Evolutionary conservation across 2,329 filamentous ascomycete species (phyloP).

Genomic region (Verticillium dahliae): DNA sequence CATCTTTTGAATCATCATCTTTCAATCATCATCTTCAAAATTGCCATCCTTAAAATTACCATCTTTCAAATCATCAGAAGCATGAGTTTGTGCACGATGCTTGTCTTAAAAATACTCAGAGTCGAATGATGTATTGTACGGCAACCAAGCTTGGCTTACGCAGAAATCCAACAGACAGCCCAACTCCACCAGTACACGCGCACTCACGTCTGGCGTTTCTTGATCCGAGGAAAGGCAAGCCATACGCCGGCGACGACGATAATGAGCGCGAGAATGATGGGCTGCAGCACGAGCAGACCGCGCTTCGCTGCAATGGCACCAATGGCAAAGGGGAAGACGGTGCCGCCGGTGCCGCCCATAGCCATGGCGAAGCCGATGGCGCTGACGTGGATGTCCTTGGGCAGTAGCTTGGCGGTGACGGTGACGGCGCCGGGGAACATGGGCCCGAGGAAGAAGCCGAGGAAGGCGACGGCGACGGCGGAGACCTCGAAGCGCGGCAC

Average conservation of each 20-base stretch:
- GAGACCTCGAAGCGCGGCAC: conserved; percentile 54
- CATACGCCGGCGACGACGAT: conserved; percentile 24
- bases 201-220: conserved; percentile 19
- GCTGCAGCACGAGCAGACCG: conserved; percentile 43
- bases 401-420: conserved; percentile 64
- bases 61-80: too few species aligned
- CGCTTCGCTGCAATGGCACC: conserved; percentile 51
- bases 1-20: too few species aligned
- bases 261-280: conserved; percentile 39
- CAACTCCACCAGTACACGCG: too few species aligned
- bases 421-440: conserved; percentile 67
- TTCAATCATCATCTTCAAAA: too few species aligned
- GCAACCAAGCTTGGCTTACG: too few species aligned
- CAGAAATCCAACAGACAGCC: too few species aligned
- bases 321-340: conserved; percentile 53
- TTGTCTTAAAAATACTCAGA: too few species aligned
- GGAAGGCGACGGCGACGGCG: conserved; percentile 57
- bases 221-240: conserved; percentile 26
- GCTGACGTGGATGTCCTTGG: conserved; percentile 61
- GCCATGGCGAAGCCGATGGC: conserved; percentile 70
- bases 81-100: too few species aligned
- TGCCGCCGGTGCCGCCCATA: conserved; percentile 63
- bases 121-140: too few species aligned
- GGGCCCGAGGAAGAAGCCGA: conserved; percentile 71
- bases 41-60: too few species aligned